A percentile compares a stretch with the other conserved stretches of the same genome.
These are phyloP conservation scores for Penicillium fuscoglaucum DNA, from an alignment of 2,329 filamentous ascomycete species.

Conservation along the genomic window DNA sequence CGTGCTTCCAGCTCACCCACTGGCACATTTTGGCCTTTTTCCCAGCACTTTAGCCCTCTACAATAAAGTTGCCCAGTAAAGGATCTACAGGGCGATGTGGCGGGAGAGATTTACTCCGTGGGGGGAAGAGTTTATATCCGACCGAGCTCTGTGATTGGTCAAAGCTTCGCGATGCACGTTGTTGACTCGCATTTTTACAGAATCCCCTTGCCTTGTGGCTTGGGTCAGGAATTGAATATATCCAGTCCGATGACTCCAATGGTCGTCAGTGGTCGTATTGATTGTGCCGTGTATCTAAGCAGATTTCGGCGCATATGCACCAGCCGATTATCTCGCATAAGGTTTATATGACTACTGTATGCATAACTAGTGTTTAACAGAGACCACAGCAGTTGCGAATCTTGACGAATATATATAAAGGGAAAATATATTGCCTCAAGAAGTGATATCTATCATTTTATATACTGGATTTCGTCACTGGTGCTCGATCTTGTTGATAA, in stretches of 20 bases:
- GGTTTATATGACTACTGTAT: not conserved
- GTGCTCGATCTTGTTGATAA: slow-evolving; percentile 48
- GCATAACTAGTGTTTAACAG: not conserved
- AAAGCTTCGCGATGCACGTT: not conserved
- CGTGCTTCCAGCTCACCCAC: not conserved
- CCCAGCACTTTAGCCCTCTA: not conserved
- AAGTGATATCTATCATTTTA: not conserved
- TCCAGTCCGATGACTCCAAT: not conserved
- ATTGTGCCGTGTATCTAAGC: not conserved
- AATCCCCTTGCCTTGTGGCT: not conserved
- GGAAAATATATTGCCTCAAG: not conserved
- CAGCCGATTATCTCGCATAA: not conserved
- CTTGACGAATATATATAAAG: not conserved
- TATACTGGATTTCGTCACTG: slow-evolving; percentile 15
- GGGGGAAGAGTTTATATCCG: slow-evolving; percentile 23
- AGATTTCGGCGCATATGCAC: not conserved
- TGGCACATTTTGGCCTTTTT: too few relatives aligned
- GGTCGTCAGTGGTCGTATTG: not conserved
- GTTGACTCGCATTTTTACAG: not conserved
- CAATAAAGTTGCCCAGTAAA: not conserved
- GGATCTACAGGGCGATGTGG: not conserved
- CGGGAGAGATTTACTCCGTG: slow-evolving; percentile 18
- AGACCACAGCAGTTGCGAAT: too few relatives aligned
- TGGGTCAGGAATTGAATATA: not conserved
- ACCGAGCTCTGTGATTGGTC: slow-evolving; percentile 12